Base-by-base conservation (phyloP, 2,329 filamentous ascomycete genomes). In the Dothiorella sarmentorum region DNA sequence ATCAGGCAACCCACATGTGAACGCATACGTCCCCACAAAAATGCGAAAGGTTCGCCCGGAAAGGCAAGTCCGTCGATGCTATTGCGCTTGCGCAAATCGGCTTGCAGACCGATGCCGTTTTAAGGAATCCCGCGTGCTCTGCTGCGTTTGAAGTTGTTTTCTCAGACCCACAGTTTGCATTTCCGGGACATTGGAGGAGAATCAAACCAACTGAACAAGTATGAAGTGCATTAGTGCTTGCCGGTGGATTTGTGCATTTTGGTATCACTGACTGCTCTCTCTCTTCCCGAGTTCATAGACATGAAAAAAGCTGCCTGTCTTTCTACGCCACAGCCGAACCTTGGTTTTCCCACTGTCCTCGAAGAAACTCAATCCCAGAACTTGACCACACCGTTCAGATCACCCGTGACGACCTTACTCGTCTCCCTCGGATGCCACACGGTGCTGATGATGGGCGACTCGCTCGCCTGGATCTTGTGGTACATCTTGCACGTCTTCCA, bases 401-500 rank as follows among this genome's bases (percentile, higher is more conserved):
- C 94, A 11, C 91, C 95, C 27, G 92, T 95, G 2, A 88, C 89
- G 33, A 97, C 86, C 80, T 97, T 97, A 70, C 89, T 94, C 17
- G 88, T 94, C 80, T 99, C 94, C 76, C 97, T 89, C n/a, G 93
- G 91, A 74, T 97, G 92, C 93, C 94, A 99, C 71, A 89, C 89
- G 60, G 94, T 84, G 64, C 88, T 90, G n/a, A 91, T 90, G 57
- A 97, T 82, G 4, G 92, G 85, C 56, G 88, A 84, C 57, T 91
- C 91, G 60, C 90, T 86, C 22, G 91, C 92, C 75, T 89, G 85
- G 64, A 99, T 85, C 81, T 97, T 97, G 76, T 96, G 91, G 76
- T 91, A 96, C 91, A 99, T 93, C 78, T 97, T 97, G 74, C 93
- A 96, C 37, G 91, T 97, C 83, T 99, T 99, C 90, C 92, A 99